A percentile compares a stretch with the other conserved stretches of the same genome.
These are phyloP conservation scores for Boeremia exigua DNA, from an alignment of 2,329 filamentous ascomycete species.

Conservation along the genomic window DNA sequence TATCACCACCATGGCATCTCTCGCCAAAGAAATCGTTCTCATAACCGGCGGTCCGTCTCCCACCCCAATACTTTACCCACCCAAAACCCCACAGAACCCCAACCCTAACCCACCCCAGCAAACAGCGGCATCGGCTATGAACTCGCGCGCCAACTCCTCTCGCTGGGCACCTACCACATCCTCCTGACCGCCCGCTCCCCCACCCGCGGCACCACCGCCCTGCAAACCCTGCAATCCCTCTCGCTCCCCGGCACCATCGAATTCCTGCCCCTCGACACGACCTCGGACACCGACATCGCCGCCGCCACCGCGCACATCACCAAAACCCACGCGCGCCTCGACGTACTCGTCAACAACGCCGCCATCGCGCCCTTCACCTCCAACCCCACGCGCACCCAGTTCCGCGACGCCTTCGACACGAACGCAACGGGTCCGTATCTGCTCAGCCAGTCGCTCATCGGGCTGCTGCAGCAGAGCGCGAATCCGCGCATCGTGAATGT, in stretches of 20 bases:
- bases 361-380: slow-evolving; percentile 31
- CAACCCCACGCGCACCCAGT: slow-evolving; percentile 27
- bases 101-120: not conserved
- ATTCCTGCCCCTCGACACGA: slow-evolving; percentile 52
- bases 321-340: slow-evolving; percentile 42
- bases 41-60: slow-evolving; percentile 2
- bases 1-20: not conserved
- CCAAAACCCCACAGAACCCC: too few species aligned
- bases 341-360: slow-evolving; percentile 51
- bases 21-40: slow-evolving; percentile 10
- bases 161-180: slow-evolving; percentile 45
- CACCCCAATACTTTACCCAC: too few species aligned
- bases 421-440: slow-evolving; percentile 38
- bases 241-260: slow-evolving; percentile 42
- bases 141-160: slow-evolving; percentile 49
- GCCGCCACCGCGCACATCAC: slow-evolving; percentile 41
- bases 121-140: slow-evolving; percentile 60
- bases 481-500: slow-evolving; percentile 47
- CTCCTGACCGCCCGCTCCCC: slow-evolving; percentile 30
- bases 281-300: slow-evolving; percentile 51
- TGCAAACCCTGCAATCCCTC: slow-evolving; percentile 35
- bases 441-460: slow-evolving; percentile 28
- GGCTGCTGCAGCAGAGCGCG: slow-evolving; percentile 23
- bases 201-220: slow-evolving; percentile 33
- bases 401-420: slow-evolving; percentile 36